Base-by-base conservation (phyloP, 1,139 yeast species). In the Meyerozyma carpophila region DNA sequence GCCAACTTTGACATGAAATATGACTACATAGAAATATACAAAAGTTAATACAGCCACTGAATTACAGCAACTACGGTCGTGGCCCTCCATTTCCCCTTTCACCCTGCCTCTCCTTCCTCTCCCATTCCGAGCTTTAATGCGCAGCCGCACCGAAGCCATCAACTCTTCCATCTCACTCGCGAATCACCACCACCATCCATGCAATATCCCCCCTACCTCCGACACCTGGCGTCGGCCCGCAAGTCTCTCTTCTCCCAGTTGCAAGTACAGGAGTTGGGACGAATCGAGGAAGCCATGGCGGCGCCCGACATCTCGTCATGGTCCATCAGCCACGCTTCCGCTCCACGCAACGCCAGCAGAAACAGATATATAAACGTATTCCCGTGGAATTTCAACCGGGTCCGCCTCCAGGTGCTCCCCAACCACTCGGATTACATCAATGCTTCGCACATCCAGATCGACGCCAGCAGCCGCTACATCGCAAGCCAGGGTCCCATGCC, bases 401-500 rank as follows among this genome's bases (percentile, higher is more conserved):
- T 72, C 1, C 49, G 44, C 34, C 54, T 73, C 21, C 68, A 70
- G 1, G 49, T 48, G 0, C 52, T 51, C 4, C 42, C 34, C 3
- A 50, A 44, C 44, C 40, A 53, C 6, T 55, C 60, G 24, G 71
- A 69, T 48, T 73, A 71, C 51, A 68, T 71, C 32, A 73, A 73
- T 51, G 79, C 78, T 5, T 70, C 76, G 13, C 57, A 64, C 44
- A 56, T 73, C 14, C 47, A 47, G 3, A 44, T 66, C 11, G 47
- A 46, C 10, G 37, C 46, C 21, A 42, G 44, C 40, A 11, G n/a
- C 18, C 39, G 25, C 13, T 73, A 69, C 48, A 72, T 73, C 36
- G 77, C 76, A 1, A 54, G 68, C 27, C 79, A 73, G 49, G 79
- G 97, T 0, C 98, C 98, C 0, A 68, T 82, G 5, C 57, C 59